Base-by-base conservation (phyloP, 306 rosid species). In the Cotoneaster glaucophyllus region DNA sequence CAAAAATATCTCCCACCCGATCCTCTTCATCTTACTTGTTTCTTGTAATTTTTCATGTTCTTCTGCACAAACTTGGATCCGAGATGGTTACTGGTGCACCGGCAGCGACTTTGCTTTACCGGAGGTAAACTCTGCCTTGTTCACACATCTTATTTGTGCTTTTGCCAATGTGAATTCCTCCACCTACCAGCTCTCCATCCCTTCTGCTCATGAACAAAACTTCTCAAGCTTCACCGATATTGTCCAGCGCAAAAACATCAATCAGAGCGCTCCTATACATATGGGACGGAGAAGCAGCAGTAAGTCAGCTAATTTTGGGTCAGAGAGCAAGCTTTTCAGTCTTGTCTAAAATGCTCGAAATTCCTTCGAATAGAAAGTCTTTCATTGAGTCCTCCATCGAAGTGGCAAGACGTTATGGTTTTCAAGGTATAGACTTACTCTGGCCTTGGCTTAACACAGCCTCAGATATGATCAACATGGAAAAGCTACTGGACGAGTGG, bases 321-420 rank as follows among this genome's bases (percentile, higher is more conserved):
- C 81, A 80, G 0, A 69, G 37, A 0, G 66, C 5, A 18, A 25
- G 8, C 71, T 32, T 19, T 63, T 24, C 57, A 1, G 8, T 1
- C 73, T 70, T 70, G 4, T 39, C 91, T 28, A 1, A 28, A 0
- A 90, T 87, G 87, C 77, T 83, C 1, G 75, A 22, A 56, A 34
- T 28, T 15, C 14, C 81, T 64, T 54, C 61, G 1, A 26, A 45
- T 11, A 70, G 94, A 11, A 85, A 82, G 74, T 11, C 87, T 1
- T 87, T 90, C 83, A 82, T 90, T 3, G 87, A 85, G 13, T 87
- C 91, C 34, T 85, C 94, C 0, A 84, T 87, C 3, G n/a, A 52
- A 12, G 37, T 59, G 15, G 90, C 88, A 5, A 78, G 94, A 68
- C 4, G 0, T 0, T 76, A 82, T 75, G 84, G 83, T 72, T 87